Evolutionary conservation across 306 rosid genomes (phyloP), one percentile per base, ranked within the genome.

Genomic region (Castanea mollissima): DNA sequence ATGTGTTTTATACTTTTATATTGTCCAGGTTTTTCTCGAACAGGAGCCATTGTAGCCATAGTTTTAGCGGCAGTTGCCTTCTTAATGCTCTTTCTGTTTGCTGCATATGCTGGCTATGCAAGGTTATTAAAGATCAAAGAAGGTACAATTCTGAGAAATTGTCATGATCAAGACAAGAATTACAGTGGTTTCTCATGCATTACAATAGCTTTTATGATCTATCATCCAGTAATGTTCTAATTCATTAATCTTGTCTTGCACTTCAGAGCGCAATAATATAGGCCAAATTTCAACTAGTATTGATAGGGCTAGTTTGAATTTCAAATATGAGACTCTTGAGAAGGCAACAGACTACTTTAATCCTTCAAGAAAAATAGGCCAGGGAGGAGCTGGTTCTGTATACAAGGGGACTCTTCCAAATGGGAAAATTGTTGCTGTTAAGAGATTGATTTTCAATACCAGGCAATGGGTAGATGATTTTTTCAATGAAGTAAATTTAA

Each of bases 381-480:
- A 94, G 87, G 98, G 98, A 55, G 98, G 97, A 81, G 90, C 97
- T 69, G 93, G 97, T 57, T 87, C 93, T 31, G 98, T 94, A 69
- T 94, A 44, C 85, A 92, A 88, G 83, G 98, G 98, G 69, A 87
- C 87, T 72, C 93, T 94, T 77, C 80, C 89, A 31, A 84, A 79
- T 64, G 90, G 96, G 5, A 59, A 77, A 38, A 88, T 79, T 4
- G 91, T 94, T 23, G 98, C 98, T 2, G 97, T 94, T 5, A 94
- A 94, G 88, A 92, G 98, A 84, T 88, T 94, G 88, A 64, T 89
- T 74, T 94, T 83, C 86, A 92, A 90, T 81, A 94, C 94, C 18
- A 90, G 87, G 80, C 98, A 94, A 80, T 94, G 98, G 98, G 98
- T 92, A 0, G 96, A 92, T 74, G 97, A 92, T 75, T 94, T 94